Base-by-base conservation (phyloP, 1,284 basidiomycete species). In the Irpex sp. region DNA sequence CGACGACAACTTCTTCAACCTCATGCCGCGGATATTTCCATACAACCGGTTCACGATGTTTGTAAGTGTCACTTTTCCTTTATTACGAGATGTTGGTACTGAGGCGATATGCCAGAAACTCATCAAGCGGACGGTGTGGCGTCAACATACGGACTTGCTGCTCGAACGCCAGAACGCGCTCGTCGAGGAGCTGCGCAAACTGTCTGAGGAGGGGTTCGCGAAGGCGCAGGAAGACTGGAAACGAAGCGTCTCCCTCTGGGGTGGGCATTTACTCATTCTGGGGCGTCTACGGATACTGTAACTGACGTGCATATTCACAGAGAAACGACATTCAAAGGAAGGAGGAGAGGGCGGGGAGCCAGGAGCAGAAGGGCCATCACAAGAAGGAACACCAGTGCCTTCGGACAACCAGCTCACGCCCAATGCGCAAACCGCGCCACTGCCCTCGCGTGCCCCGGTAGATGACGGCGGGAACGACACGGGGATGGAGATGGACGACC, bases 41-140 rank as follows among this genome's bases (percentile, higher is more conserved):
- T 96, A 96, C 72, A 97, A 97, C 75, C 89, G 91, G 67, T 96
- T 92, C 73, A 93, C 91, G 0, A 92, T 92, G 90, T 88, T 79
- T 57, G 88, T 89, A 59, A 56, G 85, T 75, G 28, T 28, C 5
- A 3, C 23, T 23, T 4, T 49, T 3, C 10, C 18, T 9, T 18
- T 19, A 28, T 23, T 47, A 4, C 63, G 19, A 33, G 3, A 7
- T 5, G n/a, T 56, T 14, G 52, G 45, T n/a, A 19, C 9, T 57
- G 52, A 47, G 23, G 54, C 18, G 1, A 7, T 39, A 18, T 51
- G 47, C 21, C 28, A 91, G 89, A 93, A 93, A 83, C 80, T 93
- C 33, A 91, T 91, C 72, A 93, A 91, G 70, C 82, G 90, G 7
- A 88, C 88, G 12, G 82, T 93, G 14, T 91, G 88, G 73, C 68